Evolutionary conservation across 2,329 filamentous ascomycete species (phyloP).

Genomic region (Cercospora sojina): DNA sequence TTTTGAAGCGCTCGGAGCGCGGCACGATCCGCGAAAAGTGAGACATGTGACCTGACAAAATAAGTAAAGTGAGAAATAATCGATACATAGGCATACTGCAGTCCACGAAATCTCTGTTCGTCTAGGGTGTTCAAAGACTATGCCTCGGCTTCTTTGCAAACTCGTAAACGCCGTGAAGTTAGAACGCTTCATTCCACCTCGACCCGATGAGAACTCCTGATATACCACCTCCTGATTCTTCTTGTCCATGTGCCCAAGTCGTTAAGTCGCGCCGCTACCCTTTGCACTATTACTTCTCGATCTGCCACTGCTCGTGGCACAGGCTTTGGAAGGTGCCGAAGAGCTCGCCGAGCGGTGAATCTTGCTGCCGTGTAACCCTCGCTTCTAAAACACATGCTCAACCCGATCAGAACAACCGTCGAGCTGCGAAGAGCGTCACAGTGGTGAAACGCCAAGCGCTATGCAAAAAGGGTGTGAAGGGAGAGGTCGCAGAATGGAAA

Average conservation of each 20-base stretch:
- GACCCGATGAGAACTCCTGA: slow-evolving; percentile 8
- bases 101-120: slow-evolving; percentile 21
- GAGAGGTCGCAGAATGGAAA: slow-evolving; percentile 7
- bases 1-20: slow-evolving; percentile 7
- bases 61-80: neutral
- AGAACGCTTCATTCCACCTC: slow-evolving; percentile 10
- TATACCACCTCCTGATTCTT: neutral
- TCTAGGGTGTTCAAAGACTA: slow-evolving; percentile 28
- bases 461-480: slow-evolving; percentile 15
- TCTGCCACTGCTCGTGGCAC: slow-evolving; percentile 19
- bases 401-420: slow-evolving; percentile 30
- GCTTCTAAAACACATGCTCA: slow-evolving; percentile 27
- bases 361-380: slow-evolving; percentile 26
- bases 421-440: slow-evolving; percentile 12
- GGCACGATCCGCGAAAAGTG: slow-evolving; percentile 1
- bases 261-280: slow-evolving; percentile 21
- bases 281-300: slow-evolving; percentile 26
- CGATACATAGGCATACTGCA: neutral
- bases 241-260: neutral
- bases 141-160: slow-evolving; percentile 22
- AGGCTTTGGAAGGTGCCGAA: slow-evolving; percentile 15
- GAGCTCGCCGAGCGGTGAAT: slow-evolving; percentile 21
- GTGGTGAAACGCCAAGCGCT: slow-evolving; percentile 14
- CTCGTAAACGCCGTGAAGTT: slow-evolving; percentile 4
- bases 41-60: slow-evolving; percentile 9